Base-by-base conservation (phyloP, 768 basidiomycete genomes). In the Tylopilus cervinicoccineus region DNA sequence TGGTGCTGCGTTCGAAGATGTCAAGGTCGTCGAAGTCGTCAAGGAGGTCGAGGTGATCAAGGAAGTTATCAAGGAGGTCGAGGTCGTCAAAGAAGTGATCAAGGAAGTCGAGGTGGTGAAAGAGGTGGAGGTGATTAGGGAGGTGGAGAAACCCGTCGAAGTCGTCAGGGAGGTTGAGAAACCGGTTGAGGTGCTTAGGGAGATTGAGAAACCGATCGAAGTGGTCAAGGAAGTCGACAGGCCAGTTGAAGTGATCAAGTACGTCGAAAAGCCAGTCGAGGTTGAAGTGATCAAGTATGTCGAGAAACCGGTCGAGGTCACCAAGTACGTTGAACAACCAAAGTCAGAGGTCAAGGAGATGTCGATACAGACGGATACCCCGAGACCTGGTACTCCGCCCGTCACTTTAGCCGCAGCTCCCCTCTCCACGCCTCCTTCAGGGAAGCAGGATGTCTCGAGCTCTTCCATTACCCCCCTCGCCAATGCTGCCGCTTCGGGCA, bases 331-430 rank as follows among this genome's bases (percentile, higher is more conserved):
- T 11, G 65, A 66, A 8, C 66, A 66, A 17, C 80, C 79, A 11
- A 86, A 81, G 62, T 79, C 81, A 0, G 83, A 88, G 56, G 68
- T 79, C 27, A 82, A 73, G 61, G 89, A 93, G 56, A 86, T 81
- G 51, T 86, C 82, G 4, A 81, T 84, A 28, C 89, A 93, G 70
- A 92, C 89, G 2, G 90, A 93, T 52, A 76, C 76, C 42, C 62
- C 68, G 20, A 49, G 59, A 32, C 67, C 68, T 14, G 43, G 57
- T 19, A 53, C 65, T n/a, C 68, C 73, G 5, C 49, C 65, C 1
- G 65, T 70, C 20, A 51, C 65, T 11, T 55, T 70, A 8, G 47
- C 62, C 16, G 59, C 67, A 5, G 29, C 54, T 31, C 49, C 60
- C 8, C 48, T 61, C 16, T 62, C 61, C 6, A 61, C 66, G 6